Evolutionary conservation across 257 asterid species (phyloP).

Genomic region (Solanum chilense): DNA sequence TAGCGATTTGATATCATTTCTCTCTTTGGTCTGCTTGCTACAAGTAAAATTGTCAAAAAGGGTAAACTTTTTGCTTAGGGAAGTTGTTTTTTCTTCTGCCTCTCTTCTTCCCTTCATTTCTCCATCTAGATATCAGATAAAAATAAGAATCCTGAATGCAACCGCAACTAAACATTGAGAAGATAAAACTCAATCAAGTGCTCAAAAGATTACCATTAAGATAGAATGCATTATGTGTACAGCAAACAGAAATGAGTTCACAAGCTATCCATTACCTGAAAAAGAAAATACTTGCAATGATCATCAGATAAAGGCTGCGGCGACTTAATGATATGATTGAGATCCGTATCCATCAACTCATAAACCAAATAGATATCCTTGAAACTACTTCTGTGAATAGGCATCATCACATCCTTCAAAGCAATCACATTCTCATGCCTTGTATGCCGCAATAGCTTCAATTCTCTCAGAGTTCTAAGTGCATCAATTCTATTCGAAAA

Average conservation of each 20-base stretch:
- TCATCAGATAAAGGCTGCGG: constrained; percentile 30
- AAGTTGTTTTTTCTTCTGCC: background rate
- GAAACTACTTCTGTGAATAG: constrained; percentile 16
- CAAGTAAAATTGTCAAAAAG: background rate
- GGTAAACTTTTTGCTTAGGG: background rate
- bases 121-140: background rate
- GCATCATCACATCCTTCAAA: constrained; percentile 41
- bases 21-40: background rate
- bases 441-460: constrained; percentile 23
- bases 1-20: background rate
- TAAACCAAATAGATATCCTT: constrained; percentile 37
- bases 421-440: constrained; percentile 35
- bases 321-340: constrained; percentile 34
- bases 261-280: constrained; percentile 18
- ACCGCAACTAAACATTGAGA: background rate
- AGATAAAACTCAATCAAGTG: background rate
- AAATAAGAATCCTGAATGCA: background rate
- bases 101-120: background rate
- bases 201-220: background rate
- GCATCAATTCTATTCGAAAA: constrained; percentile 30
- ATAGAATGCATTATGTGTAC: background rate
- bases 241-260: background rate
- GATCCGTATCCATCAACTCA: constrained; percentile 43
- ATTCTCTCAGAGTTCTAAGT: constrained; percentile 33
- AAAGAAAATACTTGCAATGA: constrained; percentile 33